phyloP scores from a whole-genome alignment of 805 yeast species.

The Wickerhamomyces bovis region DNA sequence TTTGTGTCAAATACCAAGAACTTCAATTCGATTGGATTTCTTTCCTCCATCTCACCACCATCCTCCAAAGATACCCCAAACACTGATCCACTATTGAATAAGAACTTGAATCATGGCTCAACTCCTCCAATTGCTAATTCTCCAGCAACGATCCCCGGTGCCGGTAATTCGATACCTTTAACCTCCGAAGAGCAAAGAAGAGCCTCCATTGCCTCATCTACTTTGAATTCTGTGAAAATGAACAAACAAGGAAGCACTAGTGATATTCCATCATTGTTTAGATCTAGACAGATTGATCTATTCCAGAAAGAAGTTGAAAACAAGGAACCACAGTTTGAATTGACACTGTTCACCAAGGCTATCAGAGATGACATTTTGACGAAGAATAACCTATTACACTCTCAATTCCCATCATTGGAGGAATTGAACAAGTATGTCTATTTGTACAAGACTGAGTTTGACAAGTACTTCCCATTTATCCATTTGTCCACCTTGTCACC shows the following conservation, averaged over 20 bases:
- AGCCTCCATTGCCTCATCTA: neutral
- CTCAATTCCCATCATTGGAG: slow-evolving; percentile 66
- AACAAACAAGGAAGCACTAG: neutral
- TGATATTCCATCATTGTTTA: slow-evolving; percentile 56
- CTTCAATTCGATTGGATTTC: slow-evolving; percentile 54
- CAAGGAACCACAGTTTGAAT: slow-evolving; percentile 12
- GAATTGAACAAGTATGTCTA: slow-evolving; percentile 73
- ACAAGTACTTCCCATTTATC: slow-evolving; percentile 77
- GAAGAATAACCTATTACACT: slow-evolving; percentile 45
- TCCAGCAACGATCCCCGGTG: neutral
- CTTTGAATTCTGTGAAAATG: neutral
- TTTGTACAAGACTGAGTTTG: slow-evolving; percentile 73
- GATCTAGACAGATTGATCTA: slow-evolving; percentile 60
- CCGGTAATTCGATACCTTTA: neutral
- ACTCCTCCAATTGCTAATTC: neutral
- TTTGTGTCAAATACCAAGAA: slow-evolving; percentile 38
- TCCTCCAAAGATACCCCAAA: slow-evolving; percentile 10
- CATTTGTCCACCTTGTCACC: slow-evolving; percentile 59
- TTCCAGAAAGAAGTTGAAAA: slow-evolving; percentile 39
- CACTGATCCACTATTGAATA: neutral
- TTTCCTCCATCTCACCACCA: slow-evolving; percentile 17
- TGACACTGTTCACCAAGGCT: slow-evolving; percentile 41
- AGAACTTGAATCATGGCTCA: neutral
- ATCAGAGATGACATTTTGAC: slow-evolving; percentile 49
- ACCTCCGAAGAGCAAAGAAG: neutral